Percentiles rank a stretch among this genome's conserved stretches.
Evolutionary conservation across 495 filamentous ascomycete species (phyloP).

Genomic region (Immersiella caudata): DNA sequence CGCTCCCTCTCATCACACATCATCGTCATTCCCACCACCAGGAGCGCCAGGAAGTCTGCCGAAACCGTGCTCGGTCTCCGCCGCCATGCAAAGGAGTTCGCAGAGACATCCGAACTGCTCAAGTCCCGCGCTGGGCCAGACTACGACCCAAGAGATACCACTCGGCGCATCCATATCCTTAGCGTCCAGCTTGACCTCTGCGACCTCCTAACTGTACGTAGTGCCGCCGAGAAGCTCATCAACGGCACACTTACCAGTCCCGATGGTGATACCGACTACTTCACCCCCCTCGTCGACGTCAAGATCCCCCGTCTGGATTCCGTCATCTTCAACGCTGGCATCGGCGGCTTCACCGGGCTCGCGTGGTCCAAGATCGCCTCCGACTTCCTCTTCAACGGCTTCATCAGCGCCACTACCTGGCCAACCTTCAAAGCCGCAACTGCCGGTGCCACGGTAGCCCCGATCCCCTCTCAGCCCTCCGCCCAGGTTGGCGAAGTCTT

Average conservation of each 20-base stretch:
- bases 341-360: slow-evolving; percentile 82
- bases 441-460: slow-evolving; percentile 55
- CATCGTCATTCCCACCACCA: slow-evolving; percentile 68
- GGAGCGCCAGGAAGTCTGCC: slow-evolving; percentile 60
- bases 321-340: slow-evolving; percentile 84
- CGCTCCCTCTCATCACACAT: slow-evolving; percentile 64
- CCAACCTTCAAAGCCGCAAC: slow-evolving; percentile 72
- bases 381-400: slow-evolving; percentile 61
- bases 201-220: slow-evolving; percentile 52
- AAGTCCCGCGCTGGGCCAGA: slow-evolving; percentile 42
- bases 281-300: slow-evolving; percentile 46
- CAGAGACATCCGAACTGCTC: slow-evolving; percentile 40
- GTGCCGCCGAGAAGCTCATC: slow-evolving; percentile 49
- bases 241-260: slow-evolving; percentile 54
- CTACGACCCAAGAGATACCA: slow-evolving; percentile 49
- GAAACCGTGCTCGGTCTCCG: slow-evolving; percentile 59
- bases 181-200: slow-evolving; percentile 61
- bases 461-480: slow-evolving; percentile 34
- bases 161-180: slow-evolving; percentile 57
- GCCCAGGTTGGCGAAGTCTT: slow-evolving; percentile 72
- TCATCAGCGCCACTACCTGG: slow-evolving; percentile 71
- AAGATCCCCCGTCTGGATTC: slow-evolving; percentile 73
- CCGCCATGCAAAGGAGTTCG: slow-evolving; percentile 52
- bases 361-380: slow-evolving; percentile 67
- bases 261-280: slow-evolving; percentile 32